Evolutionary conservation across 169 alveolate species (phyloP).

Genomic region (Plasmodium knowlesi): DNA sequence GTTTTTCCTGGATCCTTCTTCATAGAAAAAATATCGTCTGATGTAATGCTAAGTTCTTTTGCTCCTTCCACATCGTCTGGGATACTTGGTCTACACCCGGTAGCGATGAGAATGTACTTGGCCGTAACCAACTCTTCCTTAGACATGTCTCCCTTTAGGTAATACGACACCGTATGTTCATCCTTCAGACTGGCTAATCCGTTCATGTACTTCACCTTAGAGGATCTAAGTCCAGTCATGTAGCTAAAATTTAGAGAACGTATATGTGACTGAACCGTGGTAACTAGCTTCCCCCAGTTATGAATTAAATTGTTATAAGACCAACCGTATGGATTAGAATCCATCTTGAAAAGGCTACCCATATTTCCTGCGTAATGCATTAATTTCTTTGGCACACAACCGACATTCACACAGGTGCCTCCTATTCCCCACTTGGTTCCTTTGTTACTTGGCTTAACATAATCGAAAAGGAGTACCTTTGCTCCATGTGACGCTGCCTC

Average conservation of each 20-base stretch:
- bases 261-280: slow-evolving; percentile 92
- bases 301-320: slow-evolving; percentile 75
- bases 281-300: slow-evolving; percentile 90
- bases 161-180: slow-evolving; percentile 77
- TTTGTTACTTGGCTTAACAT: slow-evolving; percentile 95
- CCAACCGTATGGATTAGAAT: slow-evolving; percentile 69
- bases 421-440: slow-evolving; percentile 97
- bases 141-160: slow-evolving; percentile 79
- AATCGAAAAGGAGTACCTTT: slow-evolving; percentile 95
- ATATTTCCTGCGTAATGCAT: slow-evolving; percentile 96
- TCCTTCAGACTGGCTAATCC: slow-evolving; percentile 83
- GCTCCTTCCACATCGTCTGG: slow-evolving; percentile 94
- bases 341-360: slow-evolving; percentile 78
- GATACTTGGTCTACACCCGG: slow-evolving; percentile 96
- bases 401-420: slow-evolving; percentile 99
- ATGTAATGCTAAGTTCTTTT: slow-evolving; percentile 93
- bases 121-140: slow-evolving; percentile 87
- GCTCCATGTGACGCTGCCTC: slow-evolving; percentile 95
- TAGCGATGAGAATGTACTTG: slow-evolving; percentile 92
- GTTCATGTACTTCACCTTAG: slow-evolving; percentile 91
- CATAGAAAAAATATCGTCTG: slow-evolving; percentile 96
- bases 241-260: slow-evolving; percentile 94
- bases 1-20: slow-evolving; percentile 94
- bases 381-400: slow-evolving; percentile 99
- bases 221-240: slow-evolving; percentile 89